phyloP scores from a whole-genome alignment of 108 stramenopile species.

The Mediolabrus comicus region DNA sequence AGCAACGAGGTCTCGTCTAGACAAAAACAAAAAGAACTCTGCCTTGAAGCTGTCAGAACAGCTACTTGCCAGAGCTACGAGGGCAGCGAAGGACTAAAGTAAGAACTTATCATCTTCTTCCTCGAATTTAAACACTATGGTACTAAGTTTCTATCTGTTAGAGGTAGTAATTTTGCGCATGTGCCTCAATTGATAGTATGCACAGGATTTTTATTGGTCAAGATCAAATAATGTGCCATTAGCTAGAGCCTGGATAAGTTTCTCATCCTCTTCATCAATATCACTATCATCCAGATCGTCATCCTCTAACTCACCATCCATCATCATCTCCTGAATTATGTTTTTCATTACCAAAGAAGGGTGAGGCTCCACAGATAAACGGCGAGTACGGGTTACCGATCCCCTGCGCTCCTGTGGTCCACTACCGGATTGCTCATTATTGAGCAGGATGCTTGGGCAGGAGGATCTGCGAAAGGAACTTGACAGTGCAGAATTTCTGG shows the following conservation, averaged over 20 bases:
- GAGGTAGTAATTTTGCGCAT: too few relatives aligned
- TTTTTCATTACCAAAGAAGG: not conserved
- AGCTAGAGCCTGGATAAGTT: not conserved
- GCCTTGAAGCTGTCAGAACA: not conserved
- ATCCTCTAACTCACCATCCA: not conserved
- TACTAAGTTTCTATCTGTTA: too few relatives aligned
- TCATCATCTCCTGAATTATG: not conserved
- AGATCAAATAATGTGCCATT: conserved; percentile 1
- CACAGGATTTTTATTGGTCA: not conserved
- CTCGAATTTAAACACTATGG: too few relatives aligned
- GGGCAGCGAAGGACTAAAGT: not conserved
- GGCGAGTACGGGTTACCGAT: not conserved
- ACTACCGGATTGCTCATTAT: not conserved
- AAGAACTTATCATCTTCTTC: too few relatives aligned
- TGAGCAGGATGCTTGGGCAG: not conserved
- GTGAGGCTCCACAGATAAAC: not conserved
- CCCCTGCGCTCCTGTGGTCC: not conserved
- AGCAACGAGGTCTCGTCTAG: not conserved
- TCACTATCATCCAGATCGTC: not conserved
- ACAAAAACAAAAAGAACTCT: not conserved
- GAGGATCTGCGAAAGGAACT: not conserved
- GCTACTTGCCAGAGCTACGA: not conserved
- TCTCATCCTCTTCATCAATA: not conserved
- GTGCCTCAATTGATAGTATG: too few relatives aligned
- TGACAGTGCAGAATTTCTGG: not conserved